Base-by-base conservation (phyloP, 139 green algal species). In the Eudorina sp. region DNA sequence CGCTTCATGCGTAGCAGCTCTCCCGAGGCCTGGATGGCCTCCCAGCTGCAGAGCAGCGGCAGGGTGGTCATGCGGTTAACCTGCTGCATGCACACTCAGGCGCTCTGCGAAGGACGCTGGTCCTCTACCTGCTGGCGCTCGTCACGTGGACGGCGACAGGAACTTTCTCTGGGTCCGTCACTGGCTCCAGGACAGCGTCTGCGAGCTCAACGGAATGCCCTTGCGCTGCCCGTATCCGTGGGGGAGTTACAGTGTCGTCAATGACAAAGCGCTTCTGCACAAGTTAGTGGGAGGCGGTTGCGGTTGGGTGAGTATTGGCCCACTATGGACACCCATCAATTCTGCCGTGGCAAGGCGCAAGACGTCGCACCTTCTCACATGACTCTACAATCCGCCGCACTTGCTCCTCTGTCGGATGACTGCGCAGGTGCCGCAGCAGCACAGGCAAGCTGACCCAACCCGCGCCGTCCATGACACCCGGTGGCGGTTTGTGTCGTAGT, bases 221-320 rank as follows among this genome's bases (percentile, higher is more conserved):
- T 64, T 96, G 93, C 0, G 93, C 91, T 41, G 93, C 93, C 19
- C 93, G 87, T 5, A 96, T 94, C 1, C 92, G 58, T 0, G 92
- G 84, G 34, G 89, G 90, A 1, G 21, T 36, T 11, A 53, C 53
- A 46, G 53, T 70, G 48, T 94, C 90, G 31, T 95, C 92, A 16
- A 95, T 75, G 60, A 95, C 90, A 70, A 93, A 94, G 8, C 92
- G 83, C 85, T 94, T 92, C 93, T 95, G 91, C 81, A n/a, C n/a
- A n/a, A n/a, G n/a, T n/a, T n/a, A n/a, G n/a, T n/a, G n/a, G n/a
- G n/a, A n/a, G n/a, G n/a, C n/a, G n/a, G n/a, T n/a, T n/a, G n/a
- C n/a, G n/a, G n/a, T n/a, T n/a, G n/a, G n/a, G n/a, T n/a, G n/a
- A n/a, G n/a, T n/a, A n/a, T n/a, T n/a, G n/a, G n/a, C n/a, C n/a